Percentiles rank a stretch among this genome's conserved stretches.
Conservation (phyloP, 331 rosid genomes). For the Phaseolus coccineus region DNA sequence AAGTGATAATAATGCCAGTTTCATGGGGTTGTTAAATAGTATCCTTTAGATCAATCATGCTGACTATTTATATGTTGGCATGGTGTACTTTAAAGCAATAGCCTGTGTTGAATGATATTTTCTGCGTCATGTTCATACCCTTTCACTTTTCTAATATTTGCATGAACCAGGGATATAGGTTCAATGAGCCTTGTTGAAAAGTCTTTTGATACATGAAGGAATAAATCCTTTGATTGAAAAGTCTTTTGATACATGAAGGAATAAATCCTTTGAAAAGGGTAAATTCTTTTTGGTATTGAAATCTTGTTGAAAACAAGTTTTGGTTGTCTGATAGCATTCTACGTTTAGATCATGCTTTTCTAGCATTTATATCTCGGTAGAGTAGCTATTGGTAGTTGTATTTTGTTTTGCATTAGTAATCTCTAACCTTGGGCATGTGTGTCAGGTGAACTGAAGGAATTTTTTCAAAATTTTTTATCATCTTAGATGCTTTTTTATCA, state of each 20-base stretch:
- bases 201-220: background rate
- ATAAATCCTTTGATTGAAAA: constrained; percentile 2
- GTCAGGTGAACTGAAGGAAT: background rate
- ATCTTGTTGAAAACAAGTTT: background rate
- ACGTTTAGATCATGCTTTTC: background rate
- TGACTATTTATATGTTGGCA: background rate
- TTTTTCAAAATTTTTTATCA: constrained; percentile 1
- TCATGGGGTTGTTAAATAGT: background rate
- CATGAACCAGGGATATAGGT: background rate
- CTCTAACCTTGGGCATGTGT: background rate
- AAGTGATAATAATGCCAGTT: background rate
- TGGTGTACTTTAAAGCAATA: constrained; percentile 1
- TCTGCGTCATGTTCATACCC: background rate
- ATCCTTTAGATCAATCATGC: background rate
- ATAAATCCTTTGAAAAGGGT: background rate
- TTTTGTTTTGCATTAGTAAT: constrained; percentile 4
- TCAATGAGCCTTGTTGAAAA: constrained; percentile 13
- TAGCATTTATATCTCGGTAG: background rate
- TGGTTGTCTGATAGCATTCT: background rate
- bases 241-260: background rate
- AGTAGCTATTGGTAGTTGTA: background rate
- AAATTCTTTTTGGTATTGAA: background rate
- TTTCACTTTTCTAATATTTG: constrained; percentile 7
- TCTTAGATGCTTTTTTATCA: background rate
- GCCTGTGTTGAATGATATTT: background rate